Evolutionary conservation across 2,329 filamentous ascomycete species (phyloP).

Genomic region (Aureobasidium sp.): DNA sequence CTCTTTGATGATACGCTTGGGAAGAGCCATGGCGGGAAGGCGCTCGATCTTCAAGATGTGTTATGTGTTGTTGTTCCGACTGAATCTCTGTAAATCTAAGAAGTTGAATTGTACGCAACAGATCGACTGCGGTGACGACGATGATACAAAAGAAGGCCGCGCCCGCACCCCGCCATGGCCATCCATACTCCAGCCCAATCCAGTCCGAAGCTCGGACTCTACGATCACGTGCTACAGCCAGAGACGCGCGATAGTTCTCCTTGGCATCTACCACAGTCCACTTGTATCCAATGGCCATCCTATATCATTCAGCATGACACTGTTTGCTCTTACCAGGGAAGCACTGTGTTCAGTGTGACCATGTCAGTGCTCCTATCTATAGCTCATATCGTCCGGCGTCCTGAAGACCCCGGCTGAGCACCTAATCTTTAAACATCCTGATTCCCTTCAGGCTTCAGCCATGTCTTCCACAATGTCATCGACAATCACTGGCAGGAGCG

Average conservation of each 20-base stretch:
- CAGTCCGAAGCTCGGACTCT: background rate
- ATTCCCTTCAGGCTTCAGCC: background rate
- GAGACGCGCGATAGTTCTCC: background rate
- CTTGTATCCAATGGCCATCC: background rate
- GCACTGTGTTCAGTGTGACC: background rate
- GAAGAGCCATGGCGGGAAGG: constrained; percentile 56
- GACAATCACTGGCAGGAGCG: background rate
- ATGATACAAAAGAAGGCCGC: background rate
- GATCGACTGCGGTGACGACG: background rate
- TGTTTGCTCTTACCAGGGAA: background rate
- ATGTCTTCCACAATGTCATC: constrained; percentile 13
- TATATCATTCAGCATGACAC: background rate
- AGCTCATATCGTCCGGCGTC: background rate
- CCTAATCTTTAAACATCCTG: background rate
- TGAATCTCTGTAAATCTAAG: background rate
- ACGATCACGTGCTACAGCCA: background rate
- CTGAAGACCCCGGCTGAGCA: constrained; percentile 4
- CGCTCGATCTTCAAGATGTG: background rate
- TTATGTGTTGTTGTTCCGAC: background rate
- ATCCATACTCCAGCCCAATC: background rate
- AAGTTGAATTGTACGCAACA: background rate
- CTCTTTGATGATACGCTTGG: constrained; percentile 97
- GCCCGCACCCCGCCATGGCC: background rate
- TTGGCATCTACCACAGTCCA: background rate
- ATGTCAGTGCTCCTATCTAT: background rate